phyloP scores from a whole-genome alignment of 2,329 filamentous ascomycete genomes.

The Trichoderma breve region DNA sequence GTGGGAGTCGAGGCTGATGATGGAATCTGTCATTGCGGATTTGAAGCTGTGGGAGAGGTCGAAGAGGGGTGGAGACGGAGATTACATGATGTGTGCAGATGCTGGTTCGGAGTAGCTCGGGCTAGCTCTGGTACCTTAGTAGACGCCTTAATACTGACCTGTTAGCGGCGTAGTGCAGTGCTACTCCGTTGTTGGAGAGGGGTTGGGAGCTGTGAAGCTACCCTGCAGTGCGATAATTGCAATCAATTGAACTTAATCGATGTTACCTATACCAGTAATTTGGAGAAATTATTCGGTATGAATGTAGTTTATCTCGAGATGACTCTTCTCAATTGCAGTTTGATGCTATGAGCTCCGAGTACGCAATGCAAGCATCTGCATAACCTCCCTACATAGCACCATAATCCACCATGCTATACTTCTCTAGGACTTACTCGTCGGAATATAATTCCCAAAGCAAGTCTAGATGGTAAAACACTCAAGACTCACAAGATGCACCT shows the following conservation, averaged over 20 bases:
- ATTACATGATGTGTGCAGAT: neutral
- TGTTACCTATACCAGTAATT: neutral
- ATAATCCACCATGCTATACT: neutral
- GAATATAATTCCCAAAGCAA: neutral
- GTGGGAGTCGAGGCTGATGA: conserved; percentile 11
- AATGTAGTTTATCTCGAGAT: neutral
- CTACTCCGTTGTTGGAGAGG: neutral
- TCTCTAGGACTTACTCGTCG: neutral
- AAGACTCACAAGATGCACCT: neutral
- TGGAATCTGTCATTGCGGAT: conserved; percentile 16
- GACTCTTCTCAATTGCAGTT: neutral
- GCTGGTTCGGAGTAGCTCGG: neutral
- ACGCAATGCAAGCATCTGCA: neutral
- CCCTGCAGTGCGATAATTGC: neutral
- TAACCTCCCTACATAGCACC: neutral
- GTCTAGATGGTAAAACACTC: neutral
- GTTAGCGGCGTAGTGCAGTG: neutral
- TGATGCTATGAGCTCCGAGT: neutral
- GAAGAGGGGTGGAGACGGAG: conserved; percentile 1
- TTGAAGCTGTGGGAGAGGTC: neutral
- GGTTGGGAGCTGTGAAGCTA: neutral
- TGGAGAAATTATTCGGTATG: neutral
- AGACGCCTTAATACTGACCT: no score
- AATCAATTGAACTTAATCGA: neutral
- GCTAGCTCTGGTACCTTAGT: neutral